Percentiles rank a stretch among this genome's conserved stretches.
phyloP scores from a whole-genome alignment of 345 rosid genomes.

The Erucastrum elatum region DNA sequence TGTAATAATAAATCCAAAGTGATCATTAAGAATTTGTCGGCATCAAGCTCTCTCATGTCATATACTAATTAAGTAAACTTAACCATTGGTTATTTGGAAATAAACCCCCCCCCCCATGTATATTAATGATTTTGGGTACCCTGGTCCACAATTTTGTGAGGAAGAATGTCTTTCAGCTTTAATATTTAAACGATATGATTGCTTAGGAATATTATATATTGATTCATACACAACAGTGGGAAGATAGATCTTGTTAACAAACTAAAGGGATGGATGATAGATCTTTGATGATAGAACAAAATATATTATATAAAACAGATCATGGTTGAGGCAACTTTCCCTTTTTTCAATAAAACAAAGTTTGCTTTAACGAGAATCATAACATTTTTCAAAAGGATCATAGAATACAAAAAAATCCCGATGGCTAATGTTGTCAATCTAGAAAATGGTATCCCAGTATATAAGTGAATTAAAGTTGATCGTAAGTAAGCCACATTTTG shows the following conservation, averaged over 20 bases:
- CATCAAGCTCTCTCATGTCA: constrained; percentile 36
- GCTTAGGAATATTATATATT: constrained; percentile 22
- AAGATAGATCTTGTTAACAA: constrained; percentile 40
- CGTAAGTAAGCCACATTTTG: constrained; percentile 10
- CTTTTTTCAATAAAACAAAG: constrained; percentile 37
- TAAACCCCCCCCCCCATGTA: not conserved
- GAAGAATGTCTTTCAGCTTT: constrained; percentile 40
- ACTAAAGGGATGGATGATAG: constrained; percentile 32
- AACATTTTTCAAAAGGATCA: constrained; percentile 23
- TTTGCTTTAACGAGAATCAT: constrained; percentile 37
- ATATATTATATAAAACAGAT: constrained; percentile 33
- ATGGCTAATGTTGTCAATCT: constrained; percentile 22
- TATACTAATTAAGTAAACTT: constrained; percentile 14
- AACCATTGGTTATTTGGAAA: constrained; percentile 16
- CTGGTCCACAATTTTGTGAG: constrained; percentile 39
- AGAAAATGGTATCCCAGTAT: constrained; percentile 1
- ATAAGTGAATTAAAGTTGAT: constrained; percentile 2
- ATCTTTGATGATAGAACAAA: constrained; percentile 39
- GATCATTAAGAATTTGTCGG: constrained; percentile 39
- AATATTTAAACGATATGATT: constrained; percentile 30
- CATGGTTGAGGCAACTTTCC: constrained; percentile 42
- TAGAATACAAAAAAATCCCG: constrained; percentile 9
- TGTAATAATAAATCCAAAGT: constrained; percentile 11
- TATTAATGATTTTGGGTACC: constrained; percentile 29
- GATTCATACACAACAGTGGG: constrained; percentile 29